Evolutionary conservation across 2,329 filamentous ascomycete genomes (phyloP).

Genomic region (Trichoderma sp.): DNA sequence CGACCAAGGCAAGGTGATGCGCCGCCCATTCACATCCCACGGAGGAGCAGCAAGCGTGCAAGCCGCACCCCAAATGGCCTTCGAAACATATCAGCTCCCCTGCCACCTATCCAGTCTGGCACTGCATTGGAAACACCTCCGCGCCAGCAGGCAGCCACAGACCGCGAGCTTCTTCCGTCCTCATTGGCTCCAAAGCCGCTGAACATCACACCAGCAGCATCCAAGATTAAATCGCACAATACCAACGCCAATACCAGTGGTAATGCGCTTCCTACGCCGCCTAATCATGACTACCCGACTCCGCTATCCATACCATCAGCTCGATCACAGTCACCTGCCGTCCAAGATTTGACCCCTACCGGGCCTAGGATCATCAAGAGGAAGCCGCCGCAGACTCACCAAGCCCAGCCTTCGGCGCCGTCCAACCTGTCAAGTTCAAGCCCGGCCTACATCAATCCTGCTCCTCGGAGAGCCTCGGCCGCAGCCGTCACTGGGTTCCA

Average conservation of each 20-base stretch:
- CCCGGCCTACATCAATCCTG: conserved; percentile 2
- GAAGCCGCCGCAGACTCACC: conserved; percentile 43
- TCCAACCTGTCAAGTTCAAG: conserved; percentile 17
- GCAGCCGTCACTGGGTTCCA: conserved; percentile 25
- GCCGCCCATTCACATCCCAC: conserved; percentile 58
- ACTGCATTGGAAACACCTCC: conserved; percentile 39
- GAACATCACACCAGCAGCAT: conserved; percentile 25
- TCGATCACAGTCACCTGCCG: conserved; percentile 27
- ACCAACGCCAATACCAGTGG: conserved; percentile 21
- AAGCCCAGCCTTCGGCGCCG: neutral
- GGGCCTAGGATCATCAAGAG: conserved; percentile 46
- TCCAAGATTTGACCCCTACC: conserved; percentile 29
- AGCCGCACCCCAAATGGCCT: conserved; percentile 25
- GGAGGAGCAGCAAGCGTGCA: conserved; percentile 49
- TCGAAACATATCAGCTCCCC: conserved; percentile 18
- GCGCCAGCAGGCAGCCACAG: conserved; percentile 32
- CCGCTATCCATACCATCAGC: conserved; percentile 12
- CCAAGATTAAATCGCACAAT: conserved; percentile 18
- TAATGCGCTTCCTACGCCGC: conserved; percentile 38
- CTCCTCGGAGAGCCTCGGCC: neutral
- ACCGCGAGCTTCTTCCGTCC: conserved; percentile 41
- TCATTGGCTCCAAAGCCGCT: conserved; percentile 32
- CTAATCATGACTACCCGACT: conserved; percentile 24
- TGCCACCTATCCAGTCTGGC: conserved; percentile 23
- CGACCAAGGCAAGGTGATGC: conserved; percentile 64